Conservation (phyloP, 805 yeast genomes). For the Pichia membranifaciens region DNA sequence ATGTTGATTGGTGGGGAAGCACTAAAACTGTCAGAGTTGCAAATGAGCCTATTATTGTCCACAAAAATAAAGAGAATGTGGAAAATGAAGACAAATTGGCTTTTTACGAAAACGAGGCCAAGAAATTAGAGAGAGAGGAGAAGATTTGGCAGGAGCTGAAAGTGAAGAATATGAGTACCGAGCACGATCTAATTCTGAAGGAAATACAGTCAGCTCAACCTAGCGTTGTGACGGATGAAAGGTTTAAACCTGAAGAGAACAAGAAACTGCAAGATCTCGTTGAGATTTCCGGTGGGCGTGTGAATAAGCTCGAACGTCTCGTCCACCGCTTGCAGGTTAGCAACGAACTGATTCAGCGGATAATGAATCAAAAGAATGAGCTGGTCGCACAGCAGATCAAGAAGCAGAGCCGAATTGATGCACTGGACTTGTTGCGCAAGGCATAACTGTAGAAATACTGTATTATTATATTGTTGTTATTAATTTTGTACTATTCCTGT, state of each 20-base stretch:
- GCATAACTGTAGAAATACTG: slow-evolving; percentile 18
- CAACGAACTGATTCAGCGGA: slow-evolving; percentile 17
- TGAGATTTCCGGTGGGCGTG: slow-evolving; percentile 1
- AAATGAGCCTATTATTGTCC: slow-evolving; percentile 29
- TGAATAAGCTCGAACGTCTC: slow-evolving; percentile 32
- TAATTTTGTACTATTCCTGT: not conserved
- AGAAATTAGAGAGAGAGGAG: slow-evolving; percentile 40
- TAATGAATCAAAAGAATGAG: slow-evolving; percentile 20
- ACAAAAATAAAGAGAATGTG: slow-evolving; percentile 57
- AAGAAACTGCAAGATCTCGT: slow-evolving; percentile 12
- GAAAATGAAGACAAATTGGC: slow-evolving; percentile 44
- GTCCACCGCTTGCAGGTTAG: slow-evolving; percentile 25
- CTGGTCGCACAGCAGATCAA: slow-evolving; percentile 13
- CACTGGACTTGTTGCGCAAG: slow-evolving; percentile 32
- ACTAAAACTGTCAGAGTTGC: slow-evolving; percentile 22
- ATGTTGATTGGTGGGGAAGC: slow-evolving; percentile 64
- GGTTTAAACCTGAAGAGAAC: not conserved
- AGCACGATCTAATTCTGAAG: not conserved
- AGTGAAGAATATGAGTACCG: slow-evolving; percentile 2
- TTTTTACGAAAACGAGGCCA: slow-evolving; percentile 40
- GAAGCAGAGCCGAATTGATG: slow-evolving; percentile 23
- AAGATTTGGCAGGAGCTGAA: slow-evolving; percentile 35
- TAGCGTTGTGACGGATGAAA: not conserved
- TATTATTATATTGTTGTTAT: not conserved
- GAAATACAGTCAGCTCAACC: slow-evolving; percentile 6